Evolutionary conservation across 2,329 filamentous ascomycete species (phyloP).

Genomic region (Cadophora sp.): DNA sequence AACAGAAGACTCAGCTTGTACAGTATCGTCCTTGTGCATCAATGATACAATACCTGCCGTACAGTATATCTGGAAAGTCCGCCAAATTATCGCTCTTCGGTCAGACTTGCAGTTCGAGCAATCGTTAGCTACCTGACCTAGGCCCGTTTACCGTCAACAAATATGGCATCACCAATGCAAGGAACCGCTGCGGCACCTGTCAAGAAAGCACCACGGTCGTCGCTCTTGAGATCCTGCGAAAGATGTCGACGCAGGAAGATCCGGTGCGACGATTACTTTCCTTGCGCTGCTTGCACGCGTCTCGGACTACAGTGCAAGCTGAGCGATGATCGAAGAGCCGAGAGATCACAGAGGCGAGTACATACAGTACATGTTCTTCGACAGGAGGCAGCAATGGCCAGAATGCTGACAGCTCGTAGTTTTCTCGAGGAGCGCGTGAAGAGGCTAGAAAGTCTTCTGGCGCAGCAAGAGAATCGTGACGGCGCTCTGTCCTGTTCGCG

Average conservation of each 20-base stretch:
- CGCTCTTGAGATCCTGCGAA: conserved; percentile 13
- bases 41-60: too few relatives aligned
- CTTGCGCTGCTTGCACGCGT: conserved; percentile 16
- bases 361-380: neutral
- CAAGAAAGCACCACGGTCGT: conserved; percentile 16
- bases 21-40: too few relatives aligned
- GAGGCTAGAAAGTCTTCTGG: conserved; percentile 18
- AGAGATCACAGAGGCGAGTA: conserved; percentile 12
- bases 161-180: conserved; percentile 5
- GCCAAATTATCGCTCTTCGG: too few relatives aligned
- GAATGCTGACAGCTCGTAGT: neutral
- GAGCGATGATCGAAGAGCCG: conserved; percentile 9
- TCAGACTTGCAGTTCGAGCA: too few relatives aligned
- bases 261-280: conserved; percentile 16
- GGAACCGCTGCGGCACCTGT: neutral
- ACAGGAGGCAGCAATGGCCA: neutral
- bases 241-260: conserved; percentile 18
- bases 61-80: too few relatives aligned
- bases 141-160: neutral
- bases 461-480: conserved; percentile 14
- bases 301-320: conserved; percentile 14
- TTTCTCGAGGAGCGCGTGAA: conserved; percentile 17
- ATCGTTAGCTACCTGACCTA: too few relatives aligned
- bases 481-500: neutral
- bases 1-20: too few relatives aligned